A percentile compares a stretch with the other conserved stretches of the same genome.
Evolutionary conservation across 1,139 yeast species (phyloP).

Genomic region (Petasospora rhodanensis): DNA sequence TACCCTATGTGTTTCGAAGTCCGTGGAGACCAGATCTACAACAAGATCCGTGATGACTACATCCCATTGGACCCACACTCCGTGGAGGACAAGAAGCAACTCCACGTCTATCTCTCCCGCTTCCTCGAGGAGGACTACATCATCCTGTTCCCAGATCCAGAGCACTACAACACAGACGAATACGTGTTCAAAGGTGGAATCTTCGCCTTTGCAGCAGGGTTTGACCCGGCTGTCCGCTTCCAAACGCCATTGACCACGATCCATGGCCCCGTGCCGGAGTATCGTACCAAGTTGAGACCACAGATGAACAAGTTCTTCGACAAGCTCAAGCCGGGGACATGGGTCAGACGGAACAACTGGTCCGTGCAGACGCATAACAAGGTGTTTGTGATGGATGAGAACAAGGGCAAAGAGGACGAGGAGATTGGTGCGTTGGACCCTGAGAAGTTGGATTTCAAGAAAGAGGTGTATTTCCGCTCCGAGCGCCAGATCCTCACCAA

Average conservation of each 20-base stretch:
- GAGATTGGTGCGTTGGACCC: slow-evolving; percentile 28
- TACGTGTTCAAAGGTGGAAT: slow-evolving; percentile 61
- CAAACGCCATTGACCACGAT: slow-evolving; percentile 50
- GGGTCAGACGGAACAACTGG: slow-evolving; percentile 77
- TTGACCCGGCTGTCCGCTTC: slow-evolving; percentile 56
- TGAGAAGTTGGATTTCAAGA: slow-evolving; percentile 38
- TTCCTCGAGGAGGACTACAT: slow-evolving; percentile 68
- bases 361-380: slow-evolving; percentile 70
- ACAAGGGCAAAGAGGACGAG: slow-evolving; percentile 41
- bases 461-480: slow-evolving; percentile 51
- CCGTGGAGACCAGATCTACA: slow-evolving; percentile 33
- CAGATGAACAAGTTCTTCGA: slow-evolving; percentile 77
- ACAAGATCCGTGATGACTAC: slow-evolving; percentile 38
- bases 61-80: slow-evolving; percentile 32
- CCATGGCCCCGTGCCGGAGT: slow-evolving; percentile 71
- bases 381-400: slow-evolving; percentile 37
- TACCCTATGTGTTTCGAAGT: slow-evolving; percentile 56
- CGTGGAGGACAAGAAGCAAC: slow-evolving; percentile 24
- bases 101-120: slow-evolving; percentile 40
- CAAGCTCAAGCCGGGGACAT: slow-evolving; percentile 51
- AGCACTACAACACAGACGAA: slow-evolving; percentile 45
- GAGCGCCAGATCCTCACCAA: slow-evolving; percentile 69
- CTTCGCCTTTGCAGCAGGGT: slow-evolving; percentile 73
- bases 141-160: slow-evolving; percentile 47
- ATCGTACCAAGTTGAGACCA: slow-evolving; percentile 55